Percentiles rank a stretch among this genome's conserved stretches.
phyloP scores from a whole-genome alignment of 208 protist genomes.

The Strigomonas oncopelti region DNA sequence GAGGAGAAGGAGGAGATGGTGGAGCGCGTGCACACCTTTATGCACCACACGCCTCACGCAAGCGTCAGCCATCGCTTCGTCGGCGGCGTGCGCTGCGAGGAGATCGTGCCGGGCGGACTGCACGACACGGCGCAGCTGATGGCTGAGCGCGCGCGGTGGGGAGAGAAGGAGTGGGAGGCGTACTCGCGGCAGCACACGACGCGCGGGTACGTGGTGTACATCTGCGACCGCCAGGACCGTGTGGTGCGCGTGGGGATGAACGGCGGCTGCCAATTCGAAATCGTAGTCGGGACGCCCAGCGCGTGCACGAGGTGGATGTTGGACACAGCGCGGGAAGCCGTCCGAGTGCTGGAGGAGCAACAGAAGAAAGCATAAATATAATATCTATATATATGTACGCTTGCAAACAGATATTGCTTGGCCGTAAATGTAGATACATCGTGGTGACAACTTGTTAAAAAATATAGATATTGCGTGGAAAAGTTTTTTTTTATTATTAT shows the following conservation, averaged over 20 bases:
- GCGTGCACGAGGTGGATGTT: constrained; percentile 56
- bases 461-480: neutral
- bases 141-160: neutral
- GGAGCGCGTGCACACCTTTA: neutral
- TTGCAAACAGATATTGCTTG: neutral
- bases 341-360: neutral
- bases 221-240: constrained; percentile 46
- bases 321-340: constrained; percentile 17
- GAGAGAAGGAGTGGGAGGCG: neutral
- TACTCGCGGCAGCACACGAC: neutral
- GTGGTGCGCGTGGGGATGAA: constrained; percentile 61
- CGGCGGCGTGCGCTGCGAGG: constrained; percentile 36
- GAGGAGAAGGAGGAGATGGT: constrained; percentile 1
- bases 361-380: neutral
- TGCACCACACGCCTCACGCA: constrained; percentile 30
- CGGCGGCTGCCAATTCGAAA: constrained; percentile 63
- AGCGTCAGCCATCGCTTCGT: constrained; percentile 39
- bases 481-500: neutral
- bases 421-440: too few species aligned
- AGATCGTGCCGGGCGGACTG: constrained; percentile 6
- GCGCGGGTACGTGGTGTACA: constrained; percentile 20
- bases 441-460: too few species aligned
- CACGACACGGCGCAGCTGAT: neutral
- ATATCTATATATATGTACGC: neutral
- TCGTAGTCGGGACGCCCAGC: constrained; percentile 75